Conservation (phyloP, 176 grass and related monocot species). For the Guadua angustifolia region DNA sequence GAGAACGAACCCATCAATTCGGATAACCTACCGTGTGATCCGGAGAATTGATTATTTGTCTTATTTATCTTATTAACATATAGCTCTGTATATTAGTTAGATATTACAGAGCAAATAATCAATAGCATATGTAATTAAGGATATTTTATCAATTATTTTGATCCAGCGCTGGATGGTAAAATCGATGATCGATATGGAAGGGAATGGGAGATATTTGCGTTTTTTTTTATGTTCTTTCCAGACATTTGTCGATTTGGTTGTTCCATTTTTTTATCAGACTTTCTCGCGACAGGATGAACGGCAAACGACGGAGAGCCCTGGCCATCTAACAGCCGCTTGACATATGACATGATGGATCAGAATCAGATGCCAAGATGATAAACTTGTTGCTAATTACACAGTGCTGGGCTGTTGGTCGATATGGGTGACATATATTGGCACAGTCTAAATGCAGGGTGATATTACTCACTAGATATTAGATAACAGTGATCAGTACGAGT, state of each 20-base stretch:
- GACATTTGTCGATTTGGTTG: neutral
- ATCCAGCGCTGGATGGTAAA: neutral
- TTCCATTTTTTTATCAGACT: neutral
- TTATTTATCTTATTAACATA: too few species aligned
- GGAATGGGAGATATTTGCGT: neutral
- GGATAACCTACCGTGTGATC: neutral
- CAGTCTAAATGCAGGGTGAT: neutral
- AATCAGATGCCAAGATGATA: constrained; percentile 32
- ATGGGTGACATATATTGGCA: neutral
- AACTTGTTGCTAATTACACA: neutral
- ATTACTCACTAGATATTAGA: neutral
- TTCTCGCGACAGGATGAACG: neutral
- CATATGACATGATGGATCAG: constrained; percentile 11
- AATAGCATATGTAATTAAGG: too few species aligned
- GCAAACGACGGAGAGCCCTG: neutral
- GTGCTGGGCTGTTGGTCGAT: neutral
- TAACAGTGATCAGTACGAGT: neutral
- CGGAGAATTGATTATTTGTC: too few species aligned
- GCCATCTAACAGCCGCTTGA: neutral
- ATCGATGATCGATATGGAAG: too few species aligned
- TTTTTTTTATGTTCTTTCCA: neutral
- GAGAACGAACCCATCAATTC: neutral
- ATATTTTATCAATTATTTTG: too few species aligned
- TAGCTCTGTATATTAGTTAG: too few species aligned
- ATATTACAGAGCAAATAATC: too few species aligned